Base-by-base conservation (phyloP, 768 basidiomycete genomes). In the Boletus bicolor region DNA sequence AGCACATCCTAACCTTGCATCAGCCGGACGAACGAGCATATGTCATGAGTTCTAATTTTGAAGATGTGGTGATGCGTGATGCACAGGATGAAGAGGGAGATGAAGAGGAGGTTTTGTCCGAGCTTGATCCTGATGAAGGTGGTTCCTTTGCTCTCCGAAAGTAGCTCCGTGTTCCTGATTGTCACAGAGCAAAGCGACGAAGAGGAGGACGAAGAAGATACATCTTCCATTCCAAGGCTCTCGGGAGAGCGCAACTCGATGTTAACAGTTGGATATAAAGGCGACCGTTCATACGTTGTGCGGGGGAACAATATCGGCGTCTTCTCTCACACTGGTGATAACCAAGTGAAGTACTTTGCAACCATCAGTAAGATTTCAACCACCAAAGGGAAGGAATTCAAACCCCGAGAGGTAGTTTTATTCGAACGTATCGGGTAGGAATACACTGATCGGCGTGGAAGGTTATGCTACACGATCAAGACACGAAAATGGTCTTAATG, bases 381-480 rank as follows among this genome's bases (percentile, higher is more conserved):
- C 10, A 79, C 86, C 30, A 86, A 91, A 59, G 93, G 93, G 52
- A 87, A 87, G 67, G 78, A 78, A 26, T 97, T 99, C 71, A 85
- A 82, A 51, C 97, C 97, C 0, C 82, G 82, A 62, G 87, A 96
- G 76, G 94, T 93, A 65, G 19, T 76, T 74, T 7, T 51, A 34
- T 30, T 28, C 41, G 32, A n/a, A 42, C 43, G 5, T 35, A 49
- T 35, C 5, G 37, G 9, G 30, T 47, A n/a, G 19, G 26, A 12
- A 37, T 32, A 35, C 61, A 3, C 56, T 60, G 53, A 63, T 30
- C 17, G 55, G 35, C 55, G 39, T 35, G 45, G 26, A 66, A 97
- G 93, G 85, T 96, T 63, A 96, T 98, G 95, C 74, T 98, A 35
- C 95, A 98, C 68, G 90, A 96, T 61, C 92, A 94, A 84, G 97